A percentile compares a stretch with the other conserved stretches of the same genome.
phyloP scores from a whole-genome alignment of 495 filamentous ascomycete genomes.

The Lasiosphaeris hirsuta region DNA sequence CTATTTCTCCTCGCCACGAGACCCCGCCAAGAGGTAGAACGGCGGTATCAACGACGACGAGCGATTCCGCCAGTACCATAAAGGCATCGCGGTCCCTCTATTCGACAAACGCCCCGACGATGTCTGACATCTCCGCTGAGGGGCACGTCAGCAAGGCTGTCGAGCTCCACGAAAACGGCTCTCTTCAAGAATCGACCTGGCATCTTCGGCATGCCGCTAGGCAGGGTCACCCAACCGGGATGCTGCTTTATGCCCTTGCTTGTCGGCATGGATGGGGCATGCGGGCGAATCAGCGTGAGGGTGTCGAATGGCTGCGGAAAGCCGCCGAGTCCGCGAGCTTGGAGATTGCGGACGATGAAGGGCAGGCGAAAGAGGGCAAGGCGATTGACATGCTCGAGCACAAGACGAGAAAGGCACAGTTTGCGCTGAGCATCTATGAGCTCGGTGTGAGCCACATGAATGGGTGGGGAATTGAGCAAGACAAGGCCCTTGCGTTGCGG shows the following conservation, averaged over 20 bases:
- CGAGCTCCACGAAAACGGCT: constrained; percentile 79
- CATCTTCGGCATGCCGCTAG: constrained; percentile 88
- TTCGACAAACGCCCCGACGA: constrained; percentile 39
- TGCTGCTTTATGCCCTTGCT: constrained; percentile 93
- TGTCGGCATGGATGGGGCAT: constrained; percentile 99
- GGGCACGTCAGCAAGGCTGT: constrained; percentile 88
- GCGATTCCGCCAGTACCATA: constrained; percentile 64
- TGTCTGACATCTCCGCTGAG: constrained; percentile 66
- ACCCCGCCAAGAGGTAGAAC: constrained; percentile 32
- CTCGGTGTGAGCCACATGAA: constrained; percentile 96
- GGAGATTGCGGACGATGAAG: constrained; percentile 80
- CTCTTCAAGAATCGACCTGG: constrained; percentile 87
- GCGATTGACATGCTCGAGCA: constrained; percentile 60
- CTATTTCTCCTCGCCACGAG: constrained; percentile 38
- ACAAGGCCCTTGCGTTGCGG: constrained; percentile 79
- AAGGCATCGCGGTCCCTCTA: constrained; percentile 55
- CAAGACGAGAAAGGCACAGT: constrained; percentile 82
- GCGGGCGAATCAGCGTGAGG: constrained; percentile 83
- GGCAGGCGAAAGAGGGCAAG: constrained; percentile 59
- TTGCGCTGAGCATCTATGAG: constrained; percentile 93
- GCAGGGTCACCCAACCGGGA: constrained; percentile 80
- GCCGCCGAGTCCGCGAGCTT: constrained; percentile 80
- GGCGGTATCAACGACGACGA: constrained; percentile 54
- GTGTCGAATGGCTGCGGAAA: constrained; percentile 81
- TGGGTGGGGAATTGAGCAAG: constrained; percentile 93